Evolutionary conservation across 805 yeast genomes (phyloP).

Genomic region (Kregervanrija fluxuum): DNA sequence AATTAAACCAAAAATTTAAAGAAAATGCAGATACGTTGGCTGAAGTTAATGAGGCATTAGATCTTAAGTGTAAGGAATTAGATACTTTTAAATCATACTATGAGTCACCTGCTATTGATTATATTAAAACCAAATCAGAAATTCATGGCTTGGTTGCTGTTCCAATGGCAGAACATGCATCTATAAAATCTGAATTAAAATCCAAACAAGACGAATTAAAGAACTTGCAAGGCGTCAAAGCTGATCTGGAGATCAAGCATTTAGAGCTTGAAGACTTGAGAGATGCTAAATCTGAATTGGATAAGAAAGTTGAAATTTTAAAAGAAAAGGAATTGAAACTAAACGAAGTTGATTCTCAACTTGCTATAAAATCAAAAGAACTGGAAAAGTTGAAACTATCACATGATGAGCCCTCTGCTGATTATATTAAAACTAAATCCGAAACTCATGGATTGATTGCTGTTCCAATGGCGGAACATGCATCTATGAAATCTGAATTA

Average conservation of each 20-base stretch:
- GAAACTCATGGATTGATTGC: constrained; percentile 19
- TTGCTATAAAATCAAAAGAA: background rate
- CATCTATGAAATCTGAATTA: constrained; percentile 6
- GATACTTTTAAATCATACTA: background rate
- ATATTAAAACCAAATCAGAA: constrained; percentile 7
- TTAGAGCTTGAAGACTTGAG: background rate
- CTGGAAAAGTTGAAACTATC: constrained; percentile 7
- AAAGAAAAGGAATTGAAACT: background rate
- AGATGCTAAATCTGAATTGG: background rate
- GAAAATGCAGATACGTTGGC: background rate
- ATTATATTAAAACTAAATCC: constrained; percentile 25
- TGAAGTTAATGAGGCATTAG: background rate
- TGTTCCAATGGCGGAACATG: constrained; percentile 20
- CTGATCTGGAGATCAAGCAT: background rate
- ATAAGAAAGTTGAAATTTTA: constrained; percentile 14
- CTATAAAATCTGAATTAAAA: constrained; percentile 5
- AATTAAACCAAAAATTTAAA: background rate
- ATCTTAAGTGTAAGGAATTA: constrained; percentile 2
- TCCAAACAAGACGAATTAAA: background rate
- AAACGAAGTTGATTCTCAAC: background rate
- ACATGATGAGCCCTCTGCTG: constrained; percentile 27
- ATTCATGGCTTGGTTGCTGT: constrained; percentile 12
- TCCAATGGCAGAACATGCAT: constrained; percentile 17
- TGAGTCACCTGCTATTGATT: constrained; percentile 10
- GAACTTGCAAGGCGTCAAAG: background rate